Evolutionary conservation across 768 basidiomycete genomes (phyloP).

Genomic region (Lyophyllum atratum): DNA sequence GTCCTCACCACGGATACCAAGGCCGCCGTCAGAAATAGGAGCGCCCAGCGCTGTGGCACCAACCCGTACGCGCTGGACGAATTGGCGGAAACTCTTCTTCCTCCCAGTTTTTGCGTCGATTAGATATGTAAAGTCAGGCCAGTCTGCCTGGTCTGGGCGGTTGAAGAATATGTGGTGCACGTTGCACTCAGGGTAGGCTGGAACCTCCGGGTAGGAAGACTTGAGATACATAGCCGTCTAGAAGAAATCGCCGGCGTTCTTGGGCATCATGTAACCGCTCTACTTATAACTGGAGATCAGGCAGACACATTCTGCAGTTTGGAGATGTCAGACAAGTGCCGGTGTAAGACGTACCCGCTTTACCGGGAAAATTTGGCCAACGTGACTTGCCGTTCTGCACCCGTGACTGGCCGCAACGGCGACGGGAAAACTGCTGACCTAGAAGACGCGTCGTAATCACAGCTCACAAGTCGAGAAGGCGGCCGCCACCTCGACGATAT

Average conservation of each 20-base stretch:
- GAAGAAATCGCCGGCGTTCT: neutral
- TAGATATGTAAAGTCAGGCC: conserved; percentile 57
- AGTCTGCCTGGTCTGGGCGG: conserved; percentile 53
- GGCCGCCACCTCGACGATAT: too few species aligned
- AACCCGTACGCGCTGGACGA: conserved; percentile 50
- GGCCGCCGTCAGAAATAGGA: conserved; percentile 51
- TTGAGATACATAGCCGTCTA: conserved; percentile 50
- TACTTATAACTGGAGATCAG: conserved; percentile 5
- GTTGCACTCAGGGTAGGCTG: conserved; percentile 51
- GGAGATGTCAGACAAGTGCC: neutral
- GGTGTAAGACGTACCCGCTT: conserved; percentile 1
- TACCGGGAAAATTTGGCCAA: conserved; percentile 1
- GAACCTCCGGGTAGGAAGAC: conserved; percentile 57
- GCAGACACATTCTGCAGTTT: neutral
- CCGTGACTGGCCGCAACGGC: neutral
- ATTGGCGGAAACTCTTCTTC: conserved; percentile 46
- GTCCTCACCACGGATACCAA: conserved; percentile 48
- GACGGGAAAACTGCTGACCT: neutral
- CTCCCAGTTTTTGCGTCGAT: conserved; percentile 57
- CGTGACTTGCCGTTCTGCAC: neutral
- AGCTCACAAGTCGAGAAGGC: too few species aligned
- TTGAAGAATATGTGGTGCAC: conserved; percentile 55
- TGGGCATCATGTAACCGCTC: neutral
- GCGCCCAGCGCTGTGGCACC: conserved; percentile 58
- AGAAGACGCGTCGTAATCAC: too few species aligned